These are phyloP conservation scores for Peronospora tabacina DNA, from an alignment of 352 stramenopile species.

Conservation along the genomic window DNA sequence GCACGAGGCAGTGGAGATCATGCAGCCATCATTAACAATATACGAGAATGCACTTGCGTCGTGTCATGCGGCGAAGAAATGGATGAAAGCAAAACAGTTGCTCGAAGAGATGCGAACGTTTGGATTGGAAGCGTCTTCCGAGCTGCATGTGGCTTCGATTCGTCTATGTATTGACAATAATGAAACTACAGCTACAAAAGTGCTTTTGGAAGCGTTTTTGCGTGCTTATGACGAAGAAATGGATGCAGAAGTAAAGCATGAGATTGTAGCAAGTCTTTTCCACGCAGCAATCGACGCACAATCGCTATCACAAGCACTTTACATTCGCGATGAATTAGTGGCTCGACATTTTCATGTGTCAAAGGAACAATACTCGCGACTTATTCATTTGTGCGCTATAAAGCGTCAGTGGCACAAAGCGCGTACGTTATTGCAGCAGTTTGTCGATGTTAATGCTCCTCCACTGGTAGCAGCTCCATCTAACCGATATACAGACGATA, in stretches of 20 bases:
- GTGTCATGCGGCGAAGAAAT: slow-evolving; percentile 46
- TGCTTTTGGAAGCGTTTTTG: slow-evolving; percentile 41
- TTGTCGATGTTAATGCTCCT: slow-evolving; percentile 30
- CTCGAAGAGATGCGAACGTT: slow-evolving; percentile 55
- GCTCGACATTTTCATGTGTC: slow-evolving; percentile 24
- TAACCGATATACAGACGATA: slow-evolving; percentile 43
- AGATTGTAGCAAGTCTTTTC: slow-evolving; percentile 39
- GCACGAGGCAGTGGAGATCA: slow-evolving; percentile 56
- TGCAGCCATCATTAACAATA: slow-evolving; percentile 56
- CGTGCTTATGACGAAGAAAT: slow-evolving; percentile 33
- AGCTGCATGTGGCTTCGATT: slow-evolving; percentile 46
- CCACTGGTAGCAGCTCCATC: slow-evolving; percentile 29
- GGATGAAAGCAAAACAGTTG: slow-evolving; percentile 63
- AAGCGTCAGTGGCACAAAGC: slow-evolving; percentile 51
- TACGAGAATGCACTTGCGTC: slow-evolving; percentile 67
- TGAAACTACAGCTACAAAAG: slow-evolving; percentile 47
- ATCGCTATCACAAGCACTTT: slow-evolving; percentile 47
- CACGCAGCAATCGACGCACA: slow-evolving; percentile 31
- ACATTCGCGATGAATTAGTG: slow-evolving; percentile 49
- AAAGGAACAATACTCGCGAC: slow-evolving; percentile 32
- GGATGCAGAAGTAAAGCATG: slow-evolving; percentile 29
- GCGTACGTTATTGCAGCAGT: slow-evolving; percentile 44
- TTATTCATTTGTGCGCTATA: slow-evolving; percentile 44
- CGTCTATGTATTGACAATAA: slow-evolving; percentile 39
- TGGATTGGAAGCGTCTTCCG: slow-evolving; percentile 41